Base-by-base conservation (phyloP, 192 early-diverging fungal species). In the Lobosporangium transversale region DNA sequence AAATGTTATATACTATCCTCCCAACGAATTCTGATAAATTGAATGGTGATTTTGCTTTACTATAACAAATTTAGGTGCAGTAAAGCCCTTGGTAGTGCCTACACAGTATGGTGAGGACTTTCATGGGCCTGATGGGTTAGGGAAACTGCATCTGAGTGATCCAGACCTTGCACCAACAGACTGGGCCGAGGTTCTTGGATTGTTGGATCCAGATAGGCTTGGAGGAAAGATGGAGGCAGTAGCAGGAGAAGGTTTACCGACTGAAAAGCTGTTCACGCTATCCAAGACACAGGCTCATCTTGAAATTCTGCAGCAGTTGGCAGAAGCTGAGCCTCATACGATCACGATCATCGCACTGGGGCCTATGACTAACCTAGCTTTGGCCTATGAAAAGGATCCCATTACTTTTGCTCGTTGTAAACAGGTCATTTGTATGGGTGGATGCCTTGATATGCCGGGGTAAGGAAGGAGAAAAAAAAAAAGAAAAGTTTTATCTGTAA, bases 91-190 rank as follows among this genome's bases (percentile, higher is more conserved):
- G n/a, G 58, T 68, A 4, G 62, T 58, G 47, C 45, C 61, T 17
- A 35, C 58, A 23, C 48, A 57, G 0, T 75, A 65, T 27, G 84
- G 79, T 3, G 78, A 78, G 18, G 70, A 85, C 33, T 85, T 83
- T 33, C 84, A 85, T 68, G 84, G 84, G 8, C 51, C 78, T 14
- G 84, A 85, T 49, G 84, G 84, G 4, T 40, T 85, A 4, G 84
- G 81, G 8, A 37, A 58, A 23, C 50, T 85, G 32, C 75, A 85
- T 47, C 0, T 79, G 23, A 70, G 66, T 14, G 76, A 70, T 29
- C 68, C 68, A 9, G 56, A 59, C 48, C 59, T 79, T 18, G 66
- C 76, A 12, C 76, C 66, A 12, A 27, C 48, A 27, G 68, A 80
- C 43, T 80, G 80, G 62, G 60, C 48, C 9, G 62, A 64, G 24